Evolutionary conservation across 805 yeast species (phyloP).

Genomic region (Yarrowia sp.): DNA sequence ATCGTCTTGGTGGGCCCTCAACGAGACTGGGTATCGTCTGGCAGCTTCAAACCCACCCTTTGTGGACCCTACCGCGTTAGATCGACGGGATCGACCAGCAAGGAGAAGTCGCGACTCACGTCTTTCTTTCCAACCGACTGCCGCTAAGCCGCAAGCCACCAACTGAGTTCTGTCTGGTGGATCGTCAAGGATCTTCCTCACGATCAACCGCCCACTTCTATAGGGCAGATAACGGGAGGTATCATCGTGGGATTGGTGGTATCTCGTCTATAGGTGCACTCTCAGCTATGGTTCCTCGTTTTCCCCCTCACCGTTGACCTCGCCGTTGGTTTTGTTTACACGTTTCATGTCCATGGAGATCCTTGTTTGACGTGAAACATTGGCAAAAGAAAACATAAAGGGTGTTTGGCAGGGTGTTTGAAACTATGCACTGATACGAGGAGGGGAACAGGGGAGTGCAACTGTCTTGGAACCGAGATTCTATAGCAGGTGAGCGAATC

Average conservation of each 20-base stretch:
- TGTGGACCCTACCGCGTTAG: constrained; percentile 13
- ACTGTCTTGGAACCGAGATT: neutral
- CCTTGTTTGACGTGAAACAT: constrained; percentile 16
- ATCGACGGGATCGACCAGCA: constrained; percentile 28
- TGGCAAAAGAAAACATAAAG: constrained; percentile 16
- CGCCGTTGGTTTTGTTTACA: neutral
- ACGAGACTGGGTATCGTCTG: too few species aligned
- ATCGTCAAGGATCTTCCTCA: neutral
- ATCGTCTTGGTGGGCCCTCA: too few species aligned
- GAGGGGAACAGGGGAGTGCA: neutral
- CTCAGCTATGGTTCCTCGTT: too few species aligned
- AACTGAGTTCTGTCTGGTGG: neutral
- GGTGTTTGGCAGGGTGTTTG: constrained; percentile 18
- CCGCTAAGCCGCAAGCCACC: constrained; percentile 23
- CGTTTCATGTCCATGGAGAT: constrained; percentile 18
- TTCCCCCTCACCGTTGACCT: too few species aligned
- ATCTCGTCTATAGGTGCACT: too few species aligned
- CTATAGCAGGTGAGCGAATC: too few species aligned
- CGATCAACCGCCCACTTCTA: constrained; percentile 6
- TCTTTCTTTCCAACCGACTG: constrained; percentile 1
- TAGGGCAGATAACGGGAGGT: neutral
- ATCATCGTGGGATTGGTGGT: too few species aligned
- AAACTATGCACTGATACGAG: constrained; percentile 8
- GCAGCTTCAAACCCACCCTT: neutral
- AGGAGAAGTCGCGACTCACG: constrained; percentile 36